These are phyloP conservation scores for Trichothecium roseum DNA, from an alignment of 2,329 filamentous ascomycete species.

Conservation along the genomic window DNA sequence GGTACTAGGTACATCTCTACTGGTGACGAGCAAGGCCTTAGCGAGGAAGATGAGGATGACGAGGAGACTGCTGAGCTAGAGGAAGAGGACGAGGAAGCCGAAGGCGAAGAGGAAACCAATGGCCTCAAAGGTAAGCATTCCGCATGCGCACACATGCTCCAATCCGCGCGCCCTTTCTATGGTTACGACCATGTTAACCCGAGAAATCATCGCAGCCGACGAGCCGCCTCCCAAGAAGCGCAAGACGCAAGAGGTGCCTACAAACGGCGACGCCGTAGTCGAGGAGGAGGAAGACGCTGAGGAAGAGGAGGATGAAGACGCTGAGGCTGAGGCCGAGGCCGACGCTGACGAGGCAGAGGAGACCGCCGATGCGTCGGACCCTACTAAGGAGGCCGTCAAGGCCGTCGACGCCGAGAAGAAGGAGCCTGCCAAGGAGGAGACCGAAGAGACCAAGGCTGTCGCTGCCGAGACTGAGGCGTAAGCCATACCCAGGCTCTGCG, in stretches of 20 bases:
- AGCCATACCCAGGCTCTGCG: too few species aligned
- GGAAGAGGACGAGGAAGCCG: constrained; percentile 19
- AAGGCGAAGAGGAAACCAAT: constrained; percentile 18
- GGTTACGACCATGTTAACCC: too few species aligned
- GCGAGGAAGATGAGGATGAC: constrained; percentile 27
- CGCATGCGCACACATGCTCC: too few species aligned
- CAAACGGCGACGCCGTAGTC: constrained; percentile 23
- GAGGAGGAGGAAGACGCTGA: constrained; percentile 18
- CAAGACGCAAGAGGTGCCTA: constrained; percentile 29
- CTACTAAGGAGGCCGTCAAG: constrained; percentile 17
- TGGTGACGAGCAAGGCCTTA: constrained; percentile 29
- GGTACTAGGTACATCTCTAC: constrained; percentile 21
- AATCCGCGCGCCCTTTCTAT: too few species aligned
- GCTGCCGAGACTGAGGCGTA: constrained; percentile 8
- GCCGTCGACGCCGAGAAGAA: constrained; percentile 7
- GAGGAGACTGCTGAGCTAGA: constrained; percentile 24
- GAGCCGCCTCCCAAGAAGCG: constrained; percentile 41
- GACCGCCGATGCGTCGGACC: constrained; percentile 10
- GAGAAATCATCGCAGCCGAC: constrained; percentile 15
- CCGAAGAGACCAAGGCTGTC: constrained; percentile 9
- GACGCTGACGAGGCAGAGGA: constrained; percentile 11
- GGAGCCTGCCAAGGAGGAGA: constrained; percentile 5
- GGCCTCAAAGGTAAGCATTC: constrained; percentile 25
- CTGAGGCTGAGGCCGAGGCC: constrained; percentile 12
- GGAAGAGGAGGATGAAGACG: constrained; percentile 13